Evolutionary conservation across 257 asterid genomes (phyloP).

Genomic region (Anisodus acutangulus): DNA sequence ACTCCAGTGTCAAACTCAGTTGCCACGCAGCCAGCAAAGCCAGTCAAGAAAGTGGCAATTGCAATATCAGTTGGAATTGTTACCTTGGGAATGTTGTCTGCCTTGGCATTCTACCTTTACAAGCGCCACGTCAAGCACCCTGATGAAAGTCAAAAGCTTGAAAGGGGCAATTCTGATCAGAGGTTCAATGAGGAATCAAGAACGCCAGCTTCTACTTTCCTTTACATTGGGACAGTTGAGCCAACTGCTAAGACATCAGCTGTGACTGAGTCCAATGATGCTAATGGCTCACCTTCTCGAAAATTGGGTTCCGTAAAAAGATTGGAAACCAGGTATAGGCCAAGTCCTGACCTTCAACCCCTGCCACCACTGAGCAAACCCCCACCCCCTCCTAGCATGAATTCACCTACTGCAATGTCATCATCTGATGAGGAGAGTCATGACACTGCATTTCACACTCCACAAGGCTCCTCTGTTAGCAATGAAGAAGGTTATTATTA

Average conservation of each 20-base stretch:
- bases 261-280: constrained; percentile 44
- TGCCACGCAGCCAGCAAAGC: constrained; percentile 36
- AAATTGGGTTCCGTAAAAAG: constrained; percentile 67
- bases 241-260: constrained; percentile 57
- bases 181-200: constrained; percentile 59
- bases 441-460: constrained; percentile 79
- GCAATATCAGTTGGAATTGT: constrained; percentile 62
- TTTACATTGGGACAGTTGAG: constrained; percentile 94
- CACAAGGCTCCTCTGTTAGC: constrained; percentile 85
- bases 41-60: constrained; percentile 64
- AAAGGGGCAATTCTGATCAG: constrained; percentile 48
- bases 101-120: constrained; percentile 61
- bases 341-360: constrained; percentile 98
- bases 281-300: constrained; percentile 67
- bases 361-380: constrained; percentile 87
- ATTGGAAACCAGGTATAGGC: constrained; percentile 72
- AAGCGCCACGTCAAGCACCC: constrained; percentile 51
- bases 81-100: constrained; percentile 66
- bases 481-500: constrained; percentile 50
- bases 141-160: constrained; percentile 69
- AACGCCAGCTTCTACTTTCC: constrained; percentile 77
- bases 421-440: constrained; percentile 90
- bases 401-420: constrained; percentile 89
- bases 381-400: constrained; percentile 63
- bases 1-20: constrained; percentile 49